Evolutionary conservation across 192 early-diverging fungal genomes (phyloP), one percentile per base, ranked within the genome.

Genomic region (Gigaspora rosea): DNA sequence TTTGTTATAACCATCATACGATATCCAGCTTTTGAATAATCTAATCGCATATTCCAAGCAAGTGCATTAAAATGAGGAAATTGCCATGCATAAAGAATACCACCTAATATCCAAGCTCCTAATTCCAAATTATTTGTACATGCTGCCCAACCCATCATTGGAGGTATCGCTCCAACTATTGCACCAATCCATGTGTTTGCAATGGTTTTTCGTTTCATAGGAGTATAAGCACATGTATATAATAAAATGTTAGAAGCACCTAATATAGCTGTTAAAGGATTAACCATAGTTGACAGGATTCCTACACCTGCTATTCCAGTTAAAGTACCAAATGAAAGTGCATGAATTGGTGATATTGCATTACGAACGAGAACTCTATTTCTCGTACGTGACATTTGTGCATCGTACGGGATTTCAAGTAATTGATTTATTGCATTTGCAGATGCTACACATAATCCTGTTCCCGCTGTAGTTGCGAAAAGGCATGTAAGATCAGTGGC

Each of bases 41-140:
- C 97, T 4, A 91, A 90, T 2, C 95, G 86, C 61, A 99, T 85
- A 66, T 95, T 96, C 92, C 95, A 96, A 16, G 91, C 87, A 32
- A 99, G 80, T 3, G 95, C 88, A 83, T 99, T 99, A 80, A 99
- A 99, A 80, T 99, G 97, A 36, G 97, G 97, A 82, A 99, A 99
- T 86, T 99, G 97, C 97, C 97, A 99, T 0, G 95, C 92, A 82
- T 94, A 99, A 54, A 99, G 83, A 2, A 95, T 84, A 1, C 81
- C 87, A 20, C 90, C 96, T 70, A 99, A 79, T 4, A 97, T 77
- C 90, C 90, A 93, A 1, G 94, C 92, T 27, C 94, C 95, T 5
- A 90, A 80, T 22, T 91, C 94, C 20, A 91, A 63, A 9, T 83
- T 64, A 36, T 92, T 92, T 0, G 96, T 95, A 41, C 90, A 91